Evolutionary conservation across 2,329 filamentous ascomycete genomes (phyloP).

Genomic region (Pezicula rhizophila): DNA sequence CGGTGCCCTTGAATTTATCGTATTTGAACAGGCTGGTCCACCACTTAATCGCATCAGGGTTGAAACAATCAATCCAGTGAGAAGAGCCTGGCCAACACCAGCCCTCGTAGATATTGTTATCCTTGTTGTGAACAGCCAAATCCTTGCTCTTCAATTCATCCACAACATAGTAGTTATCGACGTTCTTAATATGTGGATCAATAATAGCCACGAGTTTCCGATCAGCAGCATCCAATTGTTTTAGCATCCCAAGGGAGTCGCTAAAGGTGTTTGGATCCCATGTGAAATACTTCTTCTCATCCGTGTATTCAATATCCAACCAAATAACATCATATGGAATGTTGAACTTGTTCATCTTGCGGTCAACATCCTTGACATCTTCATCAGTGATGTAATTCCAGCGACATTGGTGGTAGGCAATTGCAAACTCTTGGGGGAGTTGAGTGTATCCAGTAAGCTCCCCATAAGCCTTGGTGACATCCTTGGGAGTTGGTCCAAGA

Average conservation of each 20-base stretch:
- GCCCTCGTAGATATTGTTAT: slow-evolving; percentile 81
- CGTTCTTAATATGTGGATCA: slow-evolving; percentile 96
- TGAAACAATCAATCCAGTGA: slow-evolving; percentile 95
- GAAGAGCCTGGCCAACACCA: slow-evolving; percentile 99
- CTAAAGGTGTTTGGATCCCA: slow-evolving; percentile 88
- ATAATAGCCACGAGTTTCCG: slow-evolving; percentile 92
- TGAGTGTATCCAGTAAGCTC: slow-evolving; percentile 89
- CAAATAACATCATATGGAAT: slow-evolving; percentile 99
- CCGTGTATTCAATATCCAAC: slow-evolving; percentile 96
- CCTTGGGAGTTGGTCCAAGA: slow-evolving; percentile 78
- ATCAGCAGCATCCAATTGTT: slow-evolving; percentile 78
- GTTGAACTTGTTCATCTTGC: slow-evolving; percentile 89
- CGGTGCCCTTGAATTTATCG: slow-evolving; percentile 77
- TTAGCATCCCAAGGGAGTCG: slow-evolving; percentile 79
- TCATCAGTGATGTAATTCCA: slow-evolving; percentile 99
- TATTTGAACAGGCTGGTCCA: slow-evolving; percentile 88
- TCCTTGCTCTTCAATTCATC: slow-evolving; percentile 80
- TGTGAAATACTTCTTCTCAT: slow-evolving; percentile 96
- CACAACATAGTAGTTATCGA: slow-evolving; percentile 67
- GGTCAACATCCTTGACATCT: slow-evolving; percentile 93
- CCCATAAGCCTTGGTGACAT: slow-evolving; percentile 75
- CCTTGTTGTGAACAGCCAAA: slow-evolving; percentile 83
- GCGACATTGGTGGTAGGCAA: slow-evolving; percentile 94
- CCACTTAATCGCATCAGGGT: slow-evolving; percentile 85
- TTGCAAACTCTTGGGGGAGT: slow-evolving; percentile 84